phyloP scores from a whole-genome alignment of 352 stramenopile species.

The Globisporangium iwayamae region DNA sequence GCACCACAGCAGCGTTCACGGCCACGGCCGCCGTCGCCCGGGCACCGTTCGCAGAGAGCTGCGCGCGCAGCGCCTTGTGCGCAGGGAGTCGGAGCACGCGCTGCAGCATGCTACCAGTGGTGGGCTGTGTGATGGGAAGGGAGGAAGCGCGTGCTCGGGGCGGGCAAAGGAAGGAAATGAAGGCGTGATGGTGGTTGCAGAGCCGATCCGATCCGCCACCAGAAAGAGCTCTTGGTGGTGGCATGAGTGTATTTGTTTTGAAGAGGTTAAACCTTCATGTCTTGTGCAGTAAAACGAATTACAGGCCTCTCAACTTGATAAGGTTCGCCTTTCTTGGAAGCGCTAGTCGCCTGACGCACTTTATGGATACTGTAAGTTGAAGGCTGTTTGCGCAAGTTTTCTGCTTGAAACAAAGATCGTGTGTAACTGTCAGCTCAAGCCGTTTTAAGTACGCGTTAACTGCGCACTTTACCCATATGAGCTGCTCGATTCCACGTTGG shows the following conservation, averaged over 20 bases:
- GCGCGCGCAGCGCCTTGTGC: slow-evolving; percentile 15
- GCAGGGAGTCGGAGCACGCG: slow-evolving; percentile 17
- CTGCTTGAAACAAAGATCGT: background rate
- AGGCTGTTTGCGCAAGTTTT: slow-evolving; percentile 10
- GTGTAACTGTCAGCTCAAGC: background rate
- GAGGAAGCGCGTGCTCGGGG: background rate
- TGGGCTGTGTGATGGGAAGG: background rate
- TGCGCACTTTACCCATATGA: slow-evolving; percentile 6
- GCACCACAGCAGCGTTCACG: background rate
- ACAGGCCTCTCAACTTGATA: slow-evolving; percentile 1
- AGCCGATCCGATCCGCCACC: background rate
- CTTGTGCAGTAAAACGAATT: no score
- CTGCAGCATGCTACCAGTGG: slow-evolving; percentile 15
- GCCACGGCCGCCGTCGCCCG: background rate
- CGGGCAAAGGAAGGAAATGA: background rate
- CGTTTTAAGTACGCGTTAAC: background rate
- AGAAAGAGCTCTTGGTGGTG: background rate
- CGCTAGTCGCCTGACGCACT: slow-evolving; percentile 1
- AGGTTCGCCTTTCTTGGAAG: background rate
- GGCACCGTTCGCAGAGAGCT: slow-evolving; percentile 9
- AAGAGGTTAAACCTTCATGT: no score
- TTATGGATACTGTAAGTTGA: slow-evolving; percentile 1
- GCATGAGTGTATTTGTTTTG: background rate
- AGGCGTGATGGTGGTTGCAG: background rate
- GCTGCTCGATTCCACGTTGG: no score